Conservation (phyloP, 148 eudicot genomes). For the Dianthus caryophyllus region DNA sequence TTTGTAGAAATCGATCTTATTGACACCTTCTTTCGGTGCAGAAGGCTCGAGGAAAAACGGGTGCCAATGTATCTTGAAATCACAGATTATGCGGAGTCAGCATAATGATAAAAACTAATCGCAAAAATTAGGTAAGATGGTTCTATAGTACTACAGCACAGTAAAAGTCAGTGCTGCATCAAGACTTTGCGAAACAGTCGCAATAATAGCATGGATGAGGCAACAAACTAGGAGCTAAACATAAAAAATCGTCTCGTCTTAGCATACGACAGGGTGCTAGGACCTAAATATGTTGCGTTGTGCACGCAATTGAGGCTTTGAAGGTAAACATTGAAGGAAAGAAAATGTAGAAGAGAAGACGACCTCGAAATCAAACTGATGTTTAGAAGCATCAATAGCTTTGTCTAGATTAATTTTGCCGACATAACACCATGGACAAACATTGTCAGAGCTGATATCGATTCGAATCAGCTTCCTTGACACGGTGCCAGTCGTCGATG, state of each 20-base stretch:
- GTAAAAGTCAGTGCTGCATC: background rate
- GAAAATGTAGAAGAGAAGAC: background rate
- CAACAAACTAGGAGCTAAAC: too few relatives aligned
- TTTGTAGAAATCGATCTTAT: constrained; percentile 52
- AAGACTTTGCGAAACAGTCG: background rate
- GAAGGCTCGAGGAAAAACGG: constrained; percentile 66
- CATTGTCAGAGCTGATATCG: constrained; percentile 63
- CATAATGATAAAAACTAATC: background rate
- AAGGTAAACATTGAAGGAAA: background rate
- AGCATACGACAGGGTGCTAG: background rate
- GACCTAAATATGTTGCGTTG: background rate
- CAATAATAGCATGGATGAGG: background rate
- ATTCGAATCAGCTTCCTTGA: constrained; percentile 57
- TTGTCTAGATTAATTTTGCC: constrained; percentile 81
- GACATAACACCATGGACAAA: constrained; percentile 93
- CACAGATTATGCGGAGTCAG: constrained; percentile 5
- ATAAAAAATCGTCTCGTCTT: background rate
- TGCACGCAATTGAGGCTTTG: background rate
- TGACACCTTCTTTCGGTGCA: constrained; percentile 70
- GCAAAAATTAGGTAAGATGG: background rate
- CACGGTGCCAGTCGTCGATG: constrained; percentile 22
- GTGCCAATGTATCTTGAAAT: constrained; percentile 63
- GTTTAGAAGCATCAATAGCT: constrained; percentile 51
- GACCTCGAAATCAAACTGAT: constrained; percentile 67
- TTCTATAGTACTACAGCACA: too few relatives aligned